These are phyloP conservation scores for Alternaria sp. DNA, from an alignment of 2,329 filamentous ascomycete genomes.

Conservation along the genomic window DNA sequence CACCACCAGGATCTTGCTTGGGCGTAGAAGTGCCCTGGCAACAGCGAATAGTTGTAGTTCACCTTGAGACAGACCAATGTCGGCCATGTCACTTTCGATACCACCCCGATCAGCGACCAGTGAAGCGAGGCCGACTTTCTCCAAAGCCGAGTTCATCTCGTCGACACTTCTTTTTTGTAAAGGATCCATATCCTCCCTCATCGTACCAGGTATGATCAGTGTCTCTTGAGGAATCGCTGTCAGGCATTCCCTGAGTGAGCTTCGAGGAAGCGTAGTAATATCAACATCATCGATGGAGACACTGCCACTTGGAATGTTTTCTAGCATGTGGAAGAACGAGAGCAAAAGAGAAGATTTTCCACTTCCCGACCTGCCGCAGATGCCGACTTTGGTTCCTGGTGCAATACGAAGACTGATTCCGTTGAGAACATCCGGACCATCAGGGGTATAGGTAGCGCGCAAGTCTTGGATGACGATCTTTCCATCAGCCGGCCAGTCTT, in stretches of 20 bases:
- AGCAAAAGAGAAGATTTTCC: constrained; percentile 1
- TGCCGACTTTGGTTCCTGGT: constrained; percentile 53
- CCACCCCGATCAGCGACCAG: not conserved
- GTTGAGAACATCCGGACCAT: not conserved
- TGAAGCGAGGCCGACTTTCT: not conserved
- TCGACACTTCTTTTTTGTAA: not conserved
- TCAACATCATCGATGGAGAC: not conserved
- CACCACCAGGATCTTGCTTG: not conserved
- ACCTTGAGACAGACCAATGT: not conserved
- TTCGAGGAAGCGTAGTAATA: not conserved
- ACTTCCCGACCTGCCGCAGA: constrained; percentile 61
- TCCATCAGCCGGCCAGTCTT: not conserved
- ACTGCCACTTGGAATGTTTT: accelerated
- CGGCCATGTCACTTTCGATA: not conserved
- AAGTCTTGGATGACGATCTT: not conserved
- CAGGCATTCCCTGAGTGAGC: not conserved
- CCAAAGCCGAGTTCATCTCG: not conserved
- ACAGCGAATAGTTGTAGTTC: not conserved
- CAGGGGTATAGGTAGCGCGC: not conserved
- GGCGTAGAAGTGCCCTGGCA: not conserved
- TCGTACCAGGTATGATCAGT: not conserved
- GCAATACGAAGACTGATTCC: constrained; percentile 51
- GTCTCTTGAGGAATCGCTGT: not conserved
- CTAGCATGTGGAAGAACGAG: not conserved
- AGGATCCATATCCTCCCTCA: not conserved